Evolutionary conservation across 495 filamentous ascomycete genomes (phyloP).

Genomic region (Glutinoglossum americanum): DNA sequence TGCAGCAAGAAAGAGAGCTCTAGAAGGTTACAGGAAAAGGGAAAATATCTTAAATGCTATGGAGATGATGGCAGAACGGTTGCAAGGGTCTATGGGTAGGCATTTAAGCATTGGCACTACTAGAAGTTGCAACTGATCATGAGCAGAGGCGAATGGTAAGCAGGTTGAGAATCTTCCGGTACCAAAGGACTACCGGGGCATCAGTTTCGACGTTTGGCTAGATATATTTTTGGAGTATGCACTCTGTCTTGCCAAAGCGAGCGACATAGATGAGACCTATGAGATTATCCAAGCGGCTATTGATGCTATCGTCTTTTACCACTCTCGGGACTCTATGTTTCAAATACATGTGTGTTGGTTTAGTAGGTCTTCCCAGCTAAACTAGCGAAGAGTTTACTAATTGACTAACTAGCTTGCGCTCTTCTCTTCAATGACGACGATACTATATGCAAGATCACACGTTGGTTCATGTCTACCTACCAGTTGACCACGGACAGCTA

Average conservation of each 20-base stretch:
- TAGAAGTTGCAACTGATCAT: slow-evolving; percentile 7
- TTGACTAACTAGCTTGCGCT: slow-evolving; percentile 40
- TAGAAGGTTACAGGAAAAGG: not conserved
- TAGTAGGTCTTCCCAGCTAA: slow-evolving; percentile 23
- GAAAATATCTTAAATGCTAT: slow-evolving; percentile 30
- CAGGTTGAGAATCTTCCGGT: slow-evolving; percentile 18
- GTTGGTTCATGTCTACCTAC: slow-evolving; percentile 73
- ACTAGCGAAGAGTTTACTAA: not conserved
- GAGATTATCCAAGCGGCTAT: slow-evolving; percentile 49
- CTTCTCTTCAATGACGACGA: slow-evolving; percentile 61
- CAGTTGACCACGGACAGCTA: slow-evolving; percentile 71
- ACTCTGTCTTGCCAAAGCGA: slow-evolving; percentile 39
- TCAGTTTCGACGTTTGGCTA: slow-evolving; percentile 64
- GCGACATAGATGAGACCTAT: slow-evolving; percentile 45
- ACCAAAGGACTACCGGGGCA: slow-evolving; percentile 50
- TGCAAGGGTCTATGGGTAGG: slow-evolving; percentile 33
- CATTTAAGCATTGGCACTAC: slow-evolving; percentile 9
- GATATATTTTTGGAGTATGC: slow-evolving; percentile 81
- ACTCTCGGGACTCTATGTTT: slow-evolving; percentile 39
- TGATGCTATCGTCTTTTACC: slow-evolving; percentile 59
- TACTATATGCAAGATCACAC: slow-evolving; percentile 37
- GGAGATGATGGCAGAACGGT: slow-evolving; percentile 40
- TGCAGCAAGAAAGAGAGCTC: slow-evolving; percentile 16
- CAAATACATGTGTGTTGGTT: slow-evolving; percentile 65
- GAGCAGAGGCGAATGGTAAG: slow-evolving; percentile 9